Evolutionary conservation across 257 asterid species (phyloP), one percentile per base, ranked within the genome.

Genomic region (Petrea volubilis): DNA sequence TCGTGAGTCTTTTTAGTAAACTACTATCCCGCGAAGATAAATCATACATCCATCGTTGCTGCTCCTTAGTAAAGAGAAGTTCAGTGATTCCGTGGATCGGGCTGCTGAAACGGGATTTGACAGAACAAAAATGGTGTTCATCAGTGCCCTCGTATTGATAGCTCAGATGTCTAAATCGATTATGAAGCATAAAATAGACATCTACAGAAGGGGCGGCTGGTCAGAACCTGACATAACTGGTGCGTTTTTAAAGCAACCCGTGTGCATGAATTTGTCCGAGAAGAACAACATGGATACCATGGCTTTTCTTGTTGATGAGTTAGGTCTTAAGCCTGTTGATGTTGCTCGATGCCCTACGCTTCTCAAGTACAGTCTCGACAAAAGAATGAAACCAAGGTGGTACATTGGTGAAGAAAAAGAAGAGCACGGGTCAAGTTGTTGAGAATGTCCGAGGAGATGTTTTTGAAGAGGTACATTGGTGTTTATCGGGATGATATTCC

Each of bases 191-290:
- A 63, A 64, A 38, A 43, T 41, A 60, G 61, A 52, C 18, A 20
- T 46, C 29, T 79, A 75, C 57, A 23, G 18, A 34, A 72, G 55
- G 6, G 72, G 74, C 9, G 82, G 82, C 4, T 77, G 64, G 78
- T 77, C 82, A 1, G 78, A 75, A n/a, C 9, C 68, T 24, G 78
- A 79, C 15, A 56, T 71, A 5, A 3, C 0, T n/a, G 18, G 34
- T 7, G 84, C 80, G 3, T 75, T 79, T 65, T 6, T 21, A 15
- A 56, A 7, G 23, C 44, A 71, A 18, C 84, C 84, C 5, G 3
- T 6, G 3, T 79, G 80, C n/a, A 65, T 75, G 81, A 41, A 2
- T 9, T 43, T 75, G 31, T 79, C 84, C 1, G 73, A 75, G 59
- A 47, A 71, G 29, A 79, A 79, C 31, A 71, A 75, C 3, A 55